Base-by-base conservation (phyloP, 73 alveolate genomes). In the Effrenium voratum region DNA sequence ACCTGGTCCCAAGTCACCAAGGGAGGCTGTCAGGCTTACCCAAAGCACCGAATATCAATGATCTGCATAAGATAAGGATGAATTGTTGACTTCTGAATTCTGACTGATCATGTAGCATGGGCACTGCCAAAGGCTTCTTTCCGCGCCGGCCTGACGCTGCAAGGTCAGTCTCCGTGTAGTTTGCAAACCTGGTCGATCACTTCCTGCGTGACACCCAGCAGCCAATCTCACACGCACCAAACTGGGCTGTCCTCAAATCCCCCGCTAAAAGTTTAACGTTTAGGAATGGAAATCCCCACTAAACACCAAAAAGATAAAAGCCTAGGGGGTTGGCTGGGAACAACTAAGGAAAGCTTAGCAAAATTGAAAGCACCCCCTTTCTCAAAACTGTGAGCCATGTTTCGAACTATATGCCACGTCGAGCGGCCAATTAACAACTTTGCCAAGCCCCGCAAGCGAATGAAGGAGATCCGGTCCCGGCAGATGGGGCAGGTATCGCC, bases 131-230 rank as follows among this genome's bases (percentile, higher is more conserved):
- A 57, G 28, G 16, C 72, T 57, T 57, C 52, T 28, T 32, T 40
- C 55, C 15, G 83, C 52, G 60, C 60, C 73, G 16, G 32, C 63
- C 26, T 19, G 63, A 8, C 19, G 26, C 63, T 52, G 63, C 26
- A 52, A 52, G 63, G 34, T 49, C 92, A 73, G 82, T 92, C 98
- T 26, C 98, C 98, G 40, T 92, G 98, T 60, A 92, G 43, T 30
- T 92, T 92, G 82, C 98, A 92, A 50, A 92, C 98, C 40, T 90
- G 97, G 97, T 90, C 97, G 76, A 90, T 90, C 77, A 70, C 87
- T 34, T 90, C 97, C 97, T 90, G 57, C 52, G 50, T 12, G 28
- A 72, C 12, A 63, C 40, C 40, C 40, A 5, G 77, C 43, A 5
- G n/a, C n/a, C n/a, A n/a, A n/a, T n/a, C n/a, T n/a, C n/a, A n/a